A percentile compares a stretch with the other conserved stretches of the same genome.
Conservation (phyloP, 2,329 filamentous ascomycete species). For the Monilinia aucupariae region DNA sequence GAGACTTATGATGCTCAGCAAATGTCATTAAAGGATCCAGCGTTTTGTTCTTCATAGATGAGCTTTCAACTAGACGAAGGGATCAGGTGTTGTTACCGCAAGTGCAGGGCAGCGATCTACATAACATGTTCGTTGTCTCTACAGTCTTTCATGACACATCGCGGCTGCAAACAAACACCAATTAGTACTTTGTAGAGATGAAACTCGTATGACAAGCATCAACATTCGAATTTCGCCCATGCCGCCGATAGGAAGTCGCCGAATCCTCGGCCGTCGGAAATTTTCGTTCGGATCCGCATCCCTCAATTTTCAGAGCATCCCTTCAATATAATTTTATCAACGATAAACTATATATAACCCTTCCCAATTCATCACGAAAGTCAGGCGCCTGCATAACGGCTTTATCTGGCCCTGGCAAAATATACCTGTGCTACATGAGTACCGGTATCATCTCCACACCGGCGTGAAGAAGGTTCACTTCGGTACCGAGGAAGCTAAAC, state of each 20-base stretch:
- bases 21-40: neutral
- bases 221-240: neutral
- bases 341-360: neutral
- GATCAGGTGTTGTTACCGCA: neutral
- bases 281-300: neutral
- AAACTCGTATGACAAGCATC: neutral
- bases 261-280: neutral
- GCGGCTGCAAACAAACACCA: neutral
- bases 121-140: neutral
- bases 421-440: neutral
- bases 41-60: neutral
- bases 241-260: neutral
- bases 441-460: neutral
- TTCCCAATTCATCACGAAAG: neutral
- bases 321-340: neutral
- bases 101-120: neutral
- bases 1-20: neutral
- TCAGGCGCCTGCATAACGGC: neutral
- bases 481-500: neutral
- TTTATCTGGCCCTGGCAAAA: neutral
- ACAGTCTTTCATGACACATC: neutral
- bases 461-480: neutral
- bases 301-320: neutral
- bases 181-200: neutral
- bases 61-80: neutral